Percentiles rank a stretch among this genome's conserved stretches.
Evolutionary conservation across 2,329 filamentous ascomycete genomes (phyloP).

Genomic region (Madurella fahalii): DNA sequence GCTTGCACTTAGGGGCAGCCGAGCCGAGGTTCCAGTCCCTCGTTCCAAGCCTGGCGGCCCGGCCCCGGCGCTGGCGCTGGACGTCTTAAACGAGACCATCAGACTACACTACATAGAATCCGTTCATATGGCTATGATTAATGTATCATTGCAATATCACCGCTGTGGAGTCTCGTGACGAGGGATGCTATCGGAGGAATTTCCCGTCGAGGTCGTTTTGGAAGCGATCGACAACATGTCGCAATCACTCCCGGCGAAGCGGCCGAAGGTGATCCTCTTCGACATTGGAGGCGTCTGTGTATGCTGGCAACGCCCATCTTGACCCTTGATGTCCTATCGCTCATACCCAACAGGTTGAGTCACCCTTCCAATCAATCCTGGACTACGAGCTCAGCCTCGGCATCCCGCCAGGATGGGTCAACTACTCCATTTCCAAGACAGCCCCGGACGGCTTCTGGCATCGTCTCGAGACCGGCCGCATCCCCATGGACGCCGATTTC

Average conservation of each 20-base stretch:
- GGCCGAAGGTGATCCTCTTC: slow-evolving; percentile 75
- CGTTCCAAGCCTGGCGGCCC: neutral
- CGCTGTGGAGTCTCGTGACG: neutral
- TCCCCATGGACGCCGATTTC: slow-evolving; percentile 69
- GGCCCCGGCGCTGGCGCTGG: neutral
- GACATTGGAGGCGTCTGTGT: slow-evolving; percentile 97
- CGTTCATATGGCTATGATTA: slow-evolving; percentile 11
- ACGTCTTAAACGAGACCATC: neutral
- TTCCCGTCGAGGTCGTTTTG: slow-evolving; percentile 30
- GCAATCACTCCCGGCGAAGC: slow-evolving; percentile 35
- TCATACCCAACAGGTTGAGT: slow-evolving; percentile 62
- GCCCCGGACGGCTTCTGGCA: slow-evolving; percentile 84
- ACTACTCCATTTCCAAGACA: slow-evolving; percentile 78
- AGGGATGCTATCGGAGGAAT: slow-evolving; percentile 23
- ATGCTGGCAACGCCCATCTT: slow-evolving; percentile 44
- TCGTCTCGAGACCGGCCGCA: slow-evolving; percentile 76
- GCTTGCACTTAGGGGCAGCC: neutral
- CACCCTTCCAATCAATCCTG: slow-evolving; percentile 87
- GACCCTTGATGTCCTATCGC: slow-evolving; percentile 4
- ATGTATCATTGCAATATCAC: neutral
- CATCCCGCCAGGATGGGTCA: slow-evolving; percentile 87
- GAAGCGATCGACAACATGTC: slow-evolving; percentile 38
- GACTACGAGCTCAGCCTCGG: slow-evolving; percentile 75
- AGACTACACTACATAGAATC: neutral
- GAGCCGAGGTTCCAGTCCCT: slow-evolving; percentile 23